Evolutionary conservation across 345 rosid species (phyloP), one percentile per base, ranked within the genome.

Genomic region (Boechera divaricarpa): DNA sequence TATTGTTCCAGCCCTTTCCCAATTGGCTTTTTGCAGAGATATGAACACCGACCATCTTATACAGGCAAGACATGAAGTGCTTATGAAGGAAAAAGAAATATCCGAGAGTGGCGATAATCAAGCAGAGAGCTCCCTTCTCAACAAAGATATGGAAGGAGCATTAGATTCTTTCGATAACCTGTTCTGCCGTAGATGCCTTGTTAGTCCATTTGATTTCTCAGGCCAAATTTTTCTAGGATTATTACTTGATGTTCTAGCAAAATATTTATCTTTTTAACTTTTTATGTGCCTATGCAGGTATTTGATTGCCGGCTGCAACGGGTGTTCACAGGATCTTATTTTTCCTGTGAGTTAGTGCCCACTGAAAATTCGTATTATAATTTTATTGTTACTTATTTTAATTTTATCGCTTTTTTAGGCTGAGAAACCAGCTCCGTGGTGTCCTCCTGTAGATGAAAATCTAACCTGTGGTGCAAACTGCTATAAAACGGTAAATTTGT

Each of bases 271-370:
- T 42, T 53, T 44, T 70, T 61, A 31, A 42, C 57, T 76, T 11
- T 70, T 26, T 36, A 55, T 71, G 69, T 52, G 51, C 79, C 55
- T 84, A 47, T 63, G 82, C 86, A 95, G 99, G 98, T 95, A 8
- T 95, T 95, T 80, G 98, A 95, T 78, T 95, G 99, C 87, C 90
- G 96, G 77, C 91, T 95, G 55, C 99, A 95, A 95, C 57, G 99
- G 99, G 57, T 93, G 99, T 82, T 95, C 99, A 10, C 99, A 95
- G 83, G 99, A 95, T 84, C 98, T 95, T 73, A 82, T 95, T 72
- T 91, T 86, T 82, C 97, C 97, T n/a, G 98, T 95, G 79, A 85
- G 97, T 85, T 77, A 29, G 69, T 56, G 61, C 81, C 73, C 57
- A 66, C 59, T 56, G 12, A 60, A 29, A 47, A 2, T 54, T 58